phyloP scores from a whole-genome alignment of 1,139 yeast species.

The Blastobotrys petasosporus region DNA sequence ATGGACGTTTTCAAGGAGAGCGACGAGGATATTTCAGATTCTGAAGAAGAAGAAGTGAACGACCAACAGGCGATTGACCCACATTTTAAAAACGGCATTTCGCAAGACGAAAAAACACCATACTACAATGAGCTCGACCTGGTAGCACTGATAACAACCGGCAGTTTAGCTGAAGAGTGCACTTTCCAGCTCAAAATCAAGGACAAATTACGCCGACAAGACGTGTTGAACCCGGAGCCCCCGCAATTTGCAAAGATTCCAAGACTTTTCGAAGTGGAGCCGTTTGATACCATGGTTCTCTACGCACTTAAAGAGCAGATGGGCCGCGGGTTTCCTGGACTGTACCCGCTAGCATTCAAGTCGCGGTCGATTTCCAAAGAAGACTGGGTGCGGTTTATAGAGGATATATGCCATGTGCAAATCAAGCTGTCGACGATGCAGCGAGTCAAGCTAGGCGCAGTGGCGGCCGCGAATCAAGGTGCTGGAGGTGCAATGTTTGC shows the following conservation, averaged over 20 bases:
- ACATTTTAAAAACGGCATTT: too few relatives aligned
- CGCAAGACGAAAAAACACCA: slow-evolving; percentile 2
- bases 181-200: background rate
- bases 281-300: slow-evolving; percentile 7
- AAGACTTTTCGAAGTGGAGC: background rate
- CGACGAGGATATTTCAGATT: too few relatives aligned
- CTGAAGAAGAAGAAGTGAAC: too few relatives aligned
- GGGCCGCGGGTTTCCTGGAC: slow-evolving; percentile 8
- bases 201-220: background rate
- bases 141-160: slow-evolving; percentile 1
- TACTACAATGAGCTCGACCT: slow-evolving; percentile 7
- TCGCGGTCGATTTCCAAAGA: background rate
- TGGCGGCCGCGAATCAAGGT: too few relatives aligned
- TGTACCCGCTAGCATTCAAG: slow-evolving; percentile 4
- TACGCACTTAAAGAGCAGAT: slow-evolving; percentile 6
- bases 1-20: too few relatives aligned
- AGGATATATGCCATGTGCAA: slow-evolving; percentile 10
- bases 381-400: slow-evolving; percentile 12
- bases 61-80: too few relatives aligned
- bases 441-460: too few relatives aligned
- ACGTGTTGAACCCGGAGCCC: slow-evolving; percentile 9
- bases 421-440: background rate
- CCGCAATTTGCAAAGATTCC: slow-evolving; percentile 1
- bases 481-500: too few relatives aligned
- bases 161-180: slow-evolving; percentile 1